Evolutionary conservation across 2,329 filamentous ascomycete species (phyloP).

Genomic region (Trematosphaeria pertusa): DNA sequence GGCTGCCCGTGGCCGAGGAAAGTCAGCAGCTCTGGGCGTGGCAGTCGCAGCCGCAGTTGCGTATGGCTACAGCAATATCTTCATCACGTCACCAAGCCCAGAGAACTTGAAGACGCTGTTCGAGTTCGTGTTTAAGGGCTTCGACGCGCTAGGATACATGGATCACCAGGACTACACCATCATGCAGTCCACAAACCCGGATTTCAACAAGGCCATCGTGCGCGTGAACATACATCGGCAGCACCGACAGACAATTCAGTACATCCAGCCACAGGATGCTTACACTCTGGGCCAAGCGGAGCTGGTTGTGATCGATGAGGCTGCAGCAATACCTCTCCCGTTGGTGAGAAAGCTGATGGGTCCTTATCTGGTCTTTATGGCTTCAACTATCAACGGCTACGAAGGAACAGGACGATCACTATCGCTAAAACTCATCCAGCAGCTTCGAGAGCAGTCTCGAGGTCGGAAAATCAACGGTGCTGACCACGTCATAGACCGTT

Average conservation of each 20-base stretch:
- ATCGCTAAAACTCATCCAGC: conserved; percentile 95
- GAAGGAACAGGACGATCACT: conserved; percentile 95
- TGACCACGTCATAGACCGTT: conserved; percentile 75
- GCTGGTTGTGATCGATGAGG: conserved; percentile 94
- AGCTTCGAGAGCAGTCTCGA: conserved; percentile 90
- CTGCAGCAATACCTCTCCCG: conserved; percentile 92
- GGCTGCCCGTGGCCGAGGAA: conserved; percentile 91
- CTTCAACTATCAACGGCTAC: conserved; percentile 98
- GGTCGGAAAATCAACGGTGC: conserved; percentile 62
- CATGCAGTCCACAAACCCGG: conserved; percentile 95
- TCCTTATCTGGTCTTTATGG: conserved; percentile 98
- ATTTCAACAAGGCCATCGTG: conserved; percentile 99
- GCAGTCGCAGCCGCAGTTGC: conserved; percentile 93
- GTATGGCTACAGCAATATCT: conserved; percentile 98
- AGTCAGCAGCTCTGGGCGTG: conserved; percentile 94
- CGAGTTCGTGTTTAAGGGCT: conserved; percentile 98
- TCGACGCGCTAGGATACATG: conserved; percentile 90
- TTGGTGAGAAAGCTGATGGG: conserved; percentile 94
- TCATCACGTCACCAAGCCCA: conserved; percentile 96
- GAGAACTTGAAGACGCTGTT: conserved; percentile 99
- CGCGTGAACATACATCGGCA: conserved; percentile 94
- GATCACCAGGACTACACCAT: conserved; percentile 98
- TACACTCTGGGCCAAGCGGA: conserved; percentile 96
- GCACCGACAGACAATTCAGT: conserved; percentile 97
- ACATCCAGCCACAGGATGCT: conserved; percentile 94